These are phyloP conservation scores for thale cress (Arabidopsis thaliana) DNA, from an alignment of 345 rosid genomes.

Conservation along the genomic window DNA sequence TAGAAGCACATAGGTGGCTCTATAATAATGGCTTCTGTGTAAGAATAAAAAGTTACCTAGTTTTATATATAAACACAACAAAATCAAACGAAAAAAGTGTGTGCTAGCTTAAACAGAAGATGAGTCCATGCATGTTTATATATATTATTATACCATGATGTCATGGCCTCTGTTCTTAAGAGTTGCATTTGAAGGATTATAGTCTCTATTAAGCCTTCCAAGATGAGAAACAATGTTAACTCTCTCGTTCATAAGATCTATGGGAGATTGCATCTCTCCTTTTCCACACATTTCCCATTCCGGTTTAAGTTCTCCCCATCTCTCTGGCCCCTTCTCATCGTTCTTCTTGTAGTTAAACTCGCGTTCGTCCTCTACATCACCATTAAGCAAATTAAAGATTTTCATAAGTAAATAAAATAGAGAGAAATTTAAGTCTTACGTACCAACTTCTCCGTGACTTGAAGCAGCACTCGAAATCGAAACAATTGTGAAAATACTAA, in stretches of 20 bases:
- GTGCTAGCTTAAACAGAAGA: neutral
- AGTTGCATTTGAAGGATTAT: slow-evolving; percentile 61
- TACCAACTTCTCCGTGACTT: slow-evolving; percentile 45
- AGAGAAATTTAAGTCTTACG: neutral
- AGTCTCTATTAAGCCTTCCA: slow-evolving; percentile 61
- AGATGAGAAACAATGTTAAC: slow-evolving; percentile 62
- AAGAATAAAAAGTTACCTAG: neutral
- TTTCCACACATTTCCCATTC: slow-evolving; percentile 69
- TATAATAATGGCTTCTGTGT: neutral
- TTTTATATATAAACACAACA: neutral
- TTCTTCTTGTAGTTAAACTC: slow-evolving; percentile 59
- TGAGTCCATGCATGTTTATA: neutral
- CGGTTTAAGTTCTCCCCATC: slow-evolving; percentile 71
- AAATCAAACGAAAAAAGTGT: neutral
- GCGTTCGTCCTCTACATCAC: slow-evolving; percentile 63
- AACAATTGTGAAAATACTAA: slow-evolving; percentile 3
- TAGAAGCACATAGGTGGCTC: neutral
- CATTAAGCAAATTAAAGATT: neutral
- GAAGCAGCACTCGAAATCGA: slow-evolving; percentile 32
- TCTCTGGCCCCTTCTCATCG: slow-evolving; percentile 59
- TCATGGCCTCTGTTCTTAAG: slow-evolving; percentile 90
- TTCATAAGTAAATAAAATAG: neutral
- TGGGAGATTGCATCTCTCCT: slow-evolving; percentile 89
- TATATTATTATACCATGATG: slow-evolving; percentile 60
- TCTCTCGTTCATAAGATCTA: slow-evolving; percentile 63